These are phyloP conservation scores for Fusarium compactum DNA, from an alignment of 2,329 filamentous ascomycete species.

Conservation along the genomic window DNA sequence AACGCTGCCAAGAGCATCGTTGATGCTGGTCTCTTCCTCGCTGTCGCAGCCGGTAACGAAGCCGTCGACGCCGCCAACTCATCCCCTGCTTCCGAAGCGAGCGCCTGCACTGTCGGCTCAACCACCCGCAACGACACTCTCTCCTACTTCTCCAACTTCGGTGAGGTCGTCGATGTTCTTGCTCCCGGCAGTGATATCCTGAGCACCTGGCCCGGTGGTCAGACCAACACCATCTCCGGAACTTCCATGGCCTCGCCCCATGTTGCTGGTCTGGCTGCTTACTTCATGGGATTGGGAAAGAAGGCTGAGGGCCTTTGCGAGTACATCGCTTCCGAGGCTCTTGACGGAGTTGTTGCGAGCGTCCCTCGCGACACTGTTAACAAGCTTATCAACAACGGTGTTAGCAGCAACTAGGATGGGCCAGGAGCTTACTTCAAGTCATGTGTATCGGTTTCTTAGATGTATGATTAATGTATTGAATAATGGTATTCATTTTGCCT, in stretches of 20 bases:
- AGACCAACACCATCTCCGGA: conserved; percentile 56
- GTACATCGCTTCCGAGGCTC: conserved; percentile 34
- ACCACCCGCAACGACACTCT: conserved; percentile 55
- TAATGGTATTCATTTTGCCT: conserved; percentile 6
- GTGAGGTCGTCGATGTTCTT: conserved; percentile 62
- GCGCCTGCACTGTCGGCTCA: conserved; percentile 67
- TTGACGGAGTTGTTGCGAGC: conserved; percentile 23
- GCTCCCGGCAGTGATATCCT: conserved; percentile 62
- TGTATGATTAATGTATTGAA: conserved; percentile 25
- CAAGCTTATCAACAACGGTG: conserved; percentile 41
- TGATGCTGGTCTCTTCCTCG: conserved; percentile 62
- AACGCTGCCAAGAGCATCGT: conserved; percentile 61
- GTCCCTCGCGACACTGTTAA: conserved; percentile 32
- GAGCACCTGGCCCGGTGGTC: conserved; percentile 61
- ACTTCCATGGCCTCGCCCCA: conserved; percentile 61
- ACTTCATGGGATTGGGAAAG: conserved; percentile 54
- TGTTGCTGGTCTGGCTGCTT: conserved; percentile 57
- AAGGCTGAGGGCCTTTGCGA: conserved; percentile 39
- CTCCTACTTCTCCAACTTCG: conserved; percentile 66
- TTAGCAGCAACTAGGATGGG: conserved; percentile 24
- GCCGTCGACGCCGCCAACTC: conserved; percentile 57
- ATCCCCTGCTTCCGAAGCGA: conserved; percentile 62
- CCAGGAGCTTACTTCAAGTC: neutral
- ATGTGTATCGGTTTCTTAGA: conserved; percentile 8
- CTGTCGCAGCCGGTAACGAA: conserved; percentile 68